A percentile compares a stretch with the other conserved stretches of the same genome.
Conservation (phyloP, 2,329 filamentous ascomycete species). For the Scytalidium lignicola region DNA sequence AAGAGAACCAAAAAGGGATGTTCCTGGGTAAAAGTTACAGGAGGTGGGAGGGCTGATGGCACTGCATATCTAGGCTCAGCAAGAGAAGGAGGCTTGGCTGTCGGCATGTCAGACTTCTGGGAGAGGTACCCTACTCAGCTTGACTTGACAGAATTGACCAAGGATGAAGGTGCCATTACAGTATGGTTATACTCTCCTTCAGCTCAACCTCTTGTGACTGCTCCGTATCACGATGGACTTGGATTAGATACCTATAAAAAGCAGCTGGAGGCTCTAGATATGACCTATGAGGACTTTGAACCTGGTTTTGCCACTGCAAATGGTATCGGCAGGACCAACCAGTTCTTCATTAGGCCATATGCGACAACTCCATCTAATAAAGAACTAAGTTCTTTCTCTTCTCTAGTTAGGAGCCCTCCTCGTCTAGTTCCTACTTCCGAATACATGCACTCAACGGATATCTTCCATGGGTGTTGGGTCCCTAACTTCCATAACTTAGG, state of each 20-base stretch:
- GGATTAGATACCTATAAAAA: constrained; percentile 50
- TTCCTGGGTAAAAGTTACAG: constrained; percentile 53
- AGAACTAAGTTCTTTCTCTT: constrained; percentile 37
- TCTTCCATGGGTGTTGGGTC: constrained; percentile 51
- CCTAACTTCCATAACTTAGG: constrained; percentile 21
- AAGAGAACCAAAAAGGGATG: constrained; percentile 55
- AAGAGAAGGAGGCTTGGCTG: constrained; percentile 50
- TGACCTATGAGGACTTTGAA: constrained; percentile 62
- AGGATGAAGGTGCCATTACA: constrained; percentile 47
- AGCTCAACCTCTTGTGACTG: constrained; percentile 49
- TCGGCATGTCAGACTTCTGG: constrained; percentile 58
- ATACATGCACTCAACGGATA: constrained; percentile 46
- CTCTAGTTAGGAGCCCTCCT: constrained; percentile 46
- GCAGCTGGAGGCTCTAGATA: constrained; percentile 54
- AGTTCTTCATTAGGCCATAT: constrained; percentile 49
- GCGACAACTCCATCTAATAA: constrained; percentile 45
- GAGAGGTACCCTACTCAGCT: constrained; percentile 55
- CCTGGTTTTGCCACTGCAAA: constrained; percentile 48
- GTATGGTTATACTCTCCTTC: constrained; percentile 56
- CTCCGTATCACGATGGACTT: constrained; percentile 53
- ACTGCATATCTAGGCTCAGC: constrained; percentile 55
- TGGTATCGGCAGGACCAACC: constrained; percentile 53
- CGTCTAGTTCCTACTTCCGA: constrained; percentile 42
- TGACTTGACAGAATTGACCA: constrained; percentile 46
- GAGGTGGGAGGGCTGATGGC: constrained; percentile 49